Evolutionary conservation across 2,329 filamentous ascomycete genomes (phyloP).

Genomic region (Chaetomiaceae sp.): DNA sequence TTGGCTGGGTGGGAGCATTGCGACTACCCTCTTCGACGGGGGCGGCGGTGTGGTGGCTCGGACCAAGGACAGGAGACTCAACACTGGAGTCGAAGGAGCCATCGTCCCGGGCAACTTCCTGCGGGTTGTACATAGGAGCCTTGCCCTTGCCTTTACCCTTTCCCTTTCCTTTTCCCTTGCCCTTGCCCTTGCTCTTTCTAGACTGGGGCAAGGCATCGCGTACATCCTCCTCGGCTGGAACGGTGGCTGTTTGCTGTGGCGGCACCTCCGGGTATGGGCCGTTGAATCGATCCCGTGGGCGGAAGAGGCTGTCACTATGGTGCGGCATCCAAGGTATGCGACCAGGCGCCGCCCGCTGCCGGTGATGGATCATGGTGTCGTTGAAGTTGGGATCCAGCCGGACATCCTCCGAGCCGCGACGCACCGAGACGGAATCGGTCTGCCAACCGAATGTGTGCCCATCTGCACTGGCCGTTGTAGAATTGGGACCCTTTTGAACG

Average conservation of each 20-base stretch:
- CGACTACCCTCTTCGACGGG: not conserved
- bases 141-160: not conserved
- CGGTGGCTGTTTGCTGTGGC: not conserved
- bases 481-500: too few species aligned
- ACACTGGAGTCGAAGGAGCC: not conserved
- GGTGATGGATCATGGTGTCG: slow-evolving; percentile 9
- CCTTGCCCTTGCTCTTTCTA: too few species aligned
- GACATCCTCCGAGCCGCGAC: slow-evolving; percentile 13
- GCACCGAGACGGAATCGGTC: not conserved
- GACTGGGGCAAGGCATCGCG: too few species aligned
- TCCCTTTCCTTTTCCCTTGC: not conserved
- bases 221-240: too few species aligned
- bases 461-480: not conserved
- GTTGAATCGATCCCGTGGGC: not conserved
- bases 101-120: not conserved
- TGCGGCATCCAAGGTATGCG: not conserved
- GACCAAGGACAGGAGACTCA: too few species aligned
- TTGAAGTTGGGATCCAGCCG: slow-evolving; percentile 10
- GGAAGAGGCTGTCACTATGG: too few species aligned
- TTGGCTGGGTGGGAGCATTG: not conserved
- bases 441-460: not conserved
- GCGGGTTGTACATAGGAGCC: not conserved
- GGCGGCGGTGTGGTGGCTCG: not conserved
- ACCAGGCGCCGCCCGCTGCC: not conserved
- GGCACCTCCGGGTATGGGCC: not conserved